Evolutionary conservation across 176 grass and related monocot genomes (phyloP), one percentile per base, ranked within the genome.

Genomic region (Coix lacrymajobi): DNA sequence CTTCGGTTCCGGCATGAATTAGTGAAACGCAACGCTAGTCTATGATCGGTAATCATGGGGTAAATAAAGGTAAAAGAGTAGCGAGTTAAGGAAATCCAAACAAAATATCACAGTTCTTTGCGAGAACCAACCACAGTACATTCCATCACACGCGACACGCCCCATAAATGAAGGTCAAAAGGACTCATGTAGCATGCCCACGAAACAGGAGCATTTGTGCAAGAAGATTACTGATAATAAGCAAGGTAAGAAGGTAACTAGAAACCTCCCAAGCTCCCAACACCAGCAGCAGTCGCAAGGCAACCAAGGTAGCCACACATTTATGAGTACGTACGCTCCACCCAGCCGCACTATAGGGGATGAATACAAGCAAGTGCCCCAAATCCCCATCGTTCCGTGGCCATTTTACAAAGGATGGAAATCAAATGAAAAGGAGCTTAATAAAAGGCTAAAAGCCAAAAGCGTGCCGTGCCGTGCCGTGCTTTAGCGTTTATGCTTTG

Each of bases 401-500:
- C 26, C 79, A 87, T 68, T 77, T 69, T 62, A 6, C 49, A 49
- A 30, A 86, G 12, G 36, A 36, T 58, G 30, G 9, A 45, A 72
- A 82, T 79, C 62, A 73, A 58, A 22, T 22, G 14, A 2, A 88
- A 88, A 79, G 68, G 16, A 7, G 60, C 75, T 74, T 29, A 78
- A 75, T n/a, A 79, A 68, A 54, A 56, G 45, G 60, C 54, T 29
- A 69, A 83, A 60, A 71, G 52, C 14, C 64, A 67, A 88, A 84
- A 79, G 76, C 25, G 26, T 26, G 66, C 1, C 13, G 0, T 69
- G 72, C 31, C 25, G 26, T 26, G 66, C 1, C 13, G 0, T 69
- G 72, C 31, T 83, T 70, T 82, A 30, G 15, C 78, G 5, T 60
- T 40, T 82, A 20, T 15, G 24, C 12, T 66, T 46, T 32, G 25